phyloP scores from a whole-genome alignment of 208 protist genomes.

The Acanthamoeba triangularis region DNA sequence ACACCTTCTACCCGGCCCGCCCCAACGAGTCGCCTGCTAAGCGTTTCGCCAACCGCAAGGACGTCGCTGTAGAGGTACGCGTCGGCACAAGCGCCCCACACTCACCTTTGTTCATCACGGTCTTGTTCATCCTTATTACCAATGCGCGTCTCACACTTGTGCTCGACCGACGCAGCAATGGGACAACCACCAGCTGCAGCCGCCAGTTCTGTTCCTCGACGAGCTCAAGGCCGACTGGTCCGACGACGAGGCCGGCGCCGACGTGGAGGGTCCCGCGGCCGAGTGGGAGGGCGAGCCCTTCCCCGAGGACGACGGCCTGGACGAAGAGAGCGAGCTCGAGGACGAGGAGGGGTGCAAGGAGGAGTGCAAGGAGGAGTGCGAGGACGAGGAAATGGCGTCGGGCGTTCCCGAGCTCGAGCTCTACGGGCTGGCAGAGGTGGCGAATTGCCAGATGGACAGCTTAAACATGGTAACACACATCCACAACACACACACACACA shows the following conservation, averaged over 20 bases:
- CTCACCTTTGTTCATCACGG: not conserved
- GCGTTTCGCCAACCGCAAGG: slow-evolving; percentile 64
- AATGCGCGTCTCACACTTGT: not conserved
- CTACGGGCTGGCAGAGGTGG: no score
- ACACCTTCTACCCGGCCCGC: slow-evolving; percentile 68
- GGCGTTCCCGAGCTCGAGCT: no score
- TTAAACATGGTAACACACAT: no score
- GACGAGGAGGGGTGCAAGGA: not conserved
- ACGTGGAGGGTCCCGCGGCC: not conserved
- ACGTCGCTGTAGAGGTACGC: slow-evolving; percentile 56
- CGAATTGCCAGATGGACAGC: no score
- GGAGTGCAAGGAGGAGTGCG: no score
- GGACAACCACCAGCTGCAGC: slow-evolving; percentile 56
- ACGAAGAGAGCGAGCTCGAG: not conserved
- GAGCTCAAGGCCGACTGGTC: slow-evolving; percentile 65
- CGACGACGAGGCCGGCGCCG: slow-evolving; percentile 1
- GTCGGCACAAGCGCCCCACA: not conserved
- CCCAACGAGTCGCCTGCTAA: not conserved
- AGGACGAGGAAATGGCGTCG: no score
- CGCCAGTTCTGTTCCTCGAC: slow-evolving; percentile 21
- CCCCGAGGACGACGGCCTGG: slow-evolving; percentile 25
- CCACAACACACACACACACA: not conserved
- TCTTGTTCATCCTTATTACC: not conserved
- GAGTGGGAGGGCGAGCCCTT: slow-evolving; percentile 53
- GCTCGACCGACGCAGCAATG: slow-evolving; percentile 24